phyloP scores from a whole-genome alignment of 73 alveolate species.

The Breviolum minutum region DNA sequence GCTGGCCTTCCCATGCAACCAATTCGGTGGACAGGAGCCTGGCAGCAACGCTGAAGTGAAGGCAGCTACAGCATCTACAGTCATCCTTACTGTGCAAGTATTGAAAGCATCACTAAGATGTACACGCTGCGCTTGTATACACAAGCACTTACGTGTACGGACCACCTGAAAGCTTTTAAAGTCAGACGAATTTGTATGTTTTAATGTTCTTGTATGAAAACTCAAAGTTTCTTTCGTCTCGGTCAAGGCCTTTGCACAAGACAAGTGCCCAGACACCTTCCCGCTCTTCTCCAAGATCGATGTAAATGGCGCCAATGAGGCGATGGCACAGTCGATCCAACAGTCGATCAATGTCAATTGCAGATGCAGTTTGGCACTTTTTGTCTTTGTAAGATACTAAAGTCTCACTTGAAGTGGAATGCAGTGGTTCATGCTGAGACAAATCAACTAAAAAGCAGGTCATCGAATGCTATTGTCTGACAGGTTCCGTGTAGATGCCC shows the following conservation, averaged over 20 bases:
- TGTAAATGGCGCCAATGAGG: constrained; percentile 97
- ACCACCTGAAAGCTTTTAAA: no score
- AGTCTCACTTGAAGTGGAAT: background rate
- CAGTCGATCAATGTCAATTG: no score
- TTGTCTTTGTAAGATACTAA: no score
- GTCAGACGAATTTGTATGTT: background rate
- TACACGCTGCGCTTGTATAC: no score
- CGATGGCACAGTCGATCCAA: background rate
- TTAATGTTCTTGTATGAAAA: background rate
- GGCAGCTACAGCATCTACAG: background rate
- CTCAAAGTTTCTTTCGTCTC: background rate
- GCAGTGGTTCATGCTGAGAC: background rate
- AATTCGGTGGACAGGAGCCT: constrained; percentile 97
- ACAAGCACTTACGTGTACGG: no score
- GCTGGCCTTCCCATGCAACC: constrained; percentile 97
- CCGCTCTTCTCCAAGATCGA: constrained; percentile 97
- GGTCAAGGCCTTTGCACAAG: constrained; percentile 95
- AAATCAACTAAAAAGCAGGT: no score
- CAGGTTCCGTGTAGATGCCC: no score
- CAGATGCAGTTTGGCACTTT: no score
- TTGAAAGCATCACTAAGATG: background rate
- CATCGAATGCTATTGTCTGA: no score
- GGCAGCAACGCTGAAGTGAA: constrained; percentile 97
- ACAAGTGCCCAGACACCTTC: constrained; percentile 96
- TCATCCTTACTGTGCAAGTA: background rate